phyloP scores from a whole-genome alignment of 768 basidiomycete species.

The Suillus variegatus region DNA sequence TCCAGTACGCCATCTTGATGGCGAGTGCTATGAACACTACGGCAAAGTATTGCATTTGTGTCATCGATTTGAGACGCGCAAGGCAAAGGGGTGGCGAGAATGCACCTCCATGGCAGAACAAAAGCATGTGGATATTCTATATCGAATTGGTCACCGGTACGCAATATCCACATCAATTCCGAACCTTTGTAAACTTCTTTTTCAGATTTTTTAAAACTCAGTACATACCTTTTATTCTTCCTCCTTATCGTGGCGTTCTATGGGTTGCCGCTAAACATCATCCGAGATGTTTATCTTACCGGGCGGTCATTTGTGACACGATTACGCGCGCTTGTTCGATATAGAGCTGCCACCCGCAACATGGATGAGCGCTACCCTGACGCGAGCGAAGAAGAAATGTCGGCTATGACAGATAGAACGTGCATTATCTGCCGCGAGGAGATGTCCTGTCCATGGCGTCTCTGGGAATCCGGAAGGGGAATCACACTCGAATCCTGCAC shows the following conservation, averaged over 20 bases:
- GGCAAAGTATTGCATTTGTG: conserved; percentile 79
- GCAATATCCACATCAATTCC: conserved; percentile 23
- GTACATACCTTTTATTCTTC: conserved; percentile 94
- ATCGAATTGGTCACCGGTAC: conserved; percentile 88
- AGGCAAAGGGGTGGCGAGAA: conserved; percentile 77
- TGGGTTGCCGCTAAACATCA: conserved; percentile 93
- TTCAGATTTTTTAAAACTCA: conserved; percentile 91
- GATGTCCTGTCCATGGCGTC: conserved; percentile 57
- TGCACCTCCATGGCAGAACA: conserved; percentile 94
- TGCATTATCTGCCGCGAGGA: conserved; percentile 99
- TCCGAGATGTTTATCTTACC: conserved; percentile 96
- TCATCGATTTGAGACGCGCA: conserved; percentile 81
- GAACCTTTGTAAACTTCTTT: conserved; percentile 11
- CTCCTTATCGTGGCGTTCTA: conserved; percentile 91
- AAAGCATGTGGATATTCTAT: conserved; percentile 97
- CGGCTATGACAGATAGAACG: conserved; percentile 80
- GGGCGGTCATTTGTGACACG: conserved; percentile 89
- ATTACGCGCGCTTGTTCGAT: conserved; percentile 85
- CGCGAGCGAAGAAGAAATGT: conserved; percentile 84
- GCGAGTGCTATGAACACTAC: conserved; percentile 78
- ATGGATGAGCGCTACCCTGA: conserved; percentile 97
- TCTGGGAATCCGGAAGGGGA: conserved; percentile 21
- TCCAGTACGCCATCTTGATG: conserved; percentile 85
- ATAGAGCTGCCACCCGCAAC: conserved; percentile 91
- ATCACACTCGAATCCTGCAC: conserved; percentile 23